These are phyloP conservation scores for Cordyceps farinosa DNA, from an alignment of 2,329 filamentous ascomycete species.

Conservation along the genomic window DNA sequence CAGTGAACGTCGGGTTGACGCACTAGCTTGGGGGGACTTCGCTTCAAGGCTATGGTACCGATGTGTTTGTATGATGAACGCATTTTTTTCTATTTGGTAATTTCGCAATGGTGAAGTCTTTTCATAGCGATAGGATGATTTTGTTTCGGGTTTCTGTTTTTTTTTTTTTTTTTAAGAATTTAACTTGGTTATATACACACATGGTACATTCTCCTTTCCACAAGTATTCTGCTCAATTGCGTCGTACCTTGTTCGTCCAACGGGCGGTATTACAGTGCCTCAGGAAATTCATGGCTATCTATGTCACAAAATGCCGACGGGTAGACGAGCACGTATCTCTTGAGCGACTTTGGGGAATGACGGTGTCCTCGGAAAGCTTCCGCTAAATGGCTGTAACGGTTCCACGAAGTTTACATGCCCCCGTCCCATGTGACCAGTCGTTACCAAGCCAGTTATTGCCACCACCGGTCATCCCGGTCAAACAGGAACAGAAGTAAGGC, in stretches of 20 bases:
- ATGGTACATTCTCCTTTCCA: background rate
- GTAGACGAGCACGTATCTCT: background rate
- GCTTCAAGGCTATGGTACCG: background rate
- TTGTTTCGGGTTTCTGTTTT: background rate
- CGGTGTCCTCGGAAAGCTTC: background rate
- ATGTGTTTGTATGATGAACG: constrained; percentile 13
- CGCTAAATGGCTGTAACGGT: background rate
- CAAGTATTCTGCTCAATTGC: background rate
- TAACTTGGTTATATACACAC: background rate
- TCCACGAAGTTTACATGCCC: background rate
- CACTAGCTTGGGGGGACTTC: background rate
- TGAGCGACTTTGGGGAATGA: background rate
- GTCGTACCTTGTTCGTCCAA: background rate
- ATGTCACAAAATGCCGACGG: background rate
- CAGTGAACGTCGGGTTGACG: background rate
- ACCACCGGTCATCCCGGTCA: background rate
- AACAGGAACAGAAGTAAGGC: background rate
- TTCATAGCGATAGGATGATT: constrained; percentile 15
- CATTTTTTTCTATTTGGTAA: background rate
- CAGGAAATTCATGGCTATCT: background rate
- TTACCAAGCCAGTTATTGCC: background rate
- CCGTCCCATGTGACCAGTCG: background rate
- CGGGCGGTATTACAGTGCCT: background rate
- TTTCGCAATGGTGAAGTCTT: background rate
- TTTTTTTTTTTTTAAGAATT: constrained; percentile 1